phyloP scores from a whole-genome alignment of 495 filamentous ascomycete species.

The Lasiosphaeria ovina region DNA sequence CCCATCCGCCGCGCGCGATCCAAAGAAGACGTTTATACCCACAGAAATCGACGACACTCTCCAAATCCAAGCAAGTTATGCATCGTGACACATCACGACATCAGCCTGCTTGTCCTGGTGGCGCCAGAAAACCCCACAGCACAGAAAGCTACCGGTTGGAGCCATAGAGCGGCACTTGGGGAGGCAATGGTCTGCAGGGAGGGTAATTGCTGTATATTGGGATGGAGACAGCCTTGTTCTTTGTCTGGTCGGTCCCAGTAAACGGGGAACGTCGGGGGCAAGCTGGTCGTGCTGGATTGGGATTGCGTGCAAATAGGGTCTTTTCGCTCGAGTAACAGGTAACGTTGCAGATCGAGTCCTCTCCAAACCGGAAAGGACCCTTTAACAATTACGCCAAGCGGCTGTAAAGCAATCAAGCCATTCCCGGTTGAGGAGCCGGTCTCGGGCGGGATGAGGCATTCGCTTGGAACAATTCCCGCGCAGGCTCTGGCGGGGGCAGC shows the following conservation, averaged over 20 bases:
- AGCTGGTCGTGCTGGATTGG: neutral
- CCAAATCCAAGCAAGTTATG: neutral
- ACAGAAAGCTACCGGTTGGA: neutral
- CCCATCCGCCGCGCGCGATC: neutral
- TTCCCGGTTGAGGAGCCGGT: constrained; percentile 27
- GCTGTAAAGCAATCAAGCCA: constrained; percentile 22
- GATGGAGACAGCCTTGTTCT: neutral
- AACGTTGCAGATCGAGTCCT: constrained; percentile 28
- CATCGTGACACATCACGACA: constrained; percentile 1
- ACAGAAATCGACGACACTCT: neutral
- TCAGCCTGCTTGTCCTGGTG: constrained; percentile 3
- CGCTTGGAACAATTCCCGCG: constrained; percentile 28
- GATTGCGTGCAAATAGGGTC: neutral
- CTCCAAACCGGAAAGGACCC: constrained; percentile 24
- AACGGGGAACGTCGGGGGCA: neutral
- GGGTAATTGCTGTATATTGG: constrained; percentile 5
- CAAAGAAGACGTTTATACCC: neutral
- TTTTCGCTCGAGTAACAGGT: constrained; percentile 16
- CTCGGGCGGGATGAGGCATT: constrained; percentile 3
- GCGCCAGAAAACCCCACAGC: neutral
- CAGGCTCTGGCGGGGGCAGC: constrained; percentile 7
- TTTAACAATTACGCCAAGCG: constrained; percentile 17
- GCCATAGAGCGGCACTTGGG: neutral
- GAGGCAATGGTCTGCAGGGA: neutral
- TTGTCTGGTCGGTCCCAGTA: neutral